Percentiles rank a stretch among this genome's conserved stretches.
phyloP scores from a whole-genome alignment of 73 alveolate species.

The Blepharisma japonicum region DNA sequence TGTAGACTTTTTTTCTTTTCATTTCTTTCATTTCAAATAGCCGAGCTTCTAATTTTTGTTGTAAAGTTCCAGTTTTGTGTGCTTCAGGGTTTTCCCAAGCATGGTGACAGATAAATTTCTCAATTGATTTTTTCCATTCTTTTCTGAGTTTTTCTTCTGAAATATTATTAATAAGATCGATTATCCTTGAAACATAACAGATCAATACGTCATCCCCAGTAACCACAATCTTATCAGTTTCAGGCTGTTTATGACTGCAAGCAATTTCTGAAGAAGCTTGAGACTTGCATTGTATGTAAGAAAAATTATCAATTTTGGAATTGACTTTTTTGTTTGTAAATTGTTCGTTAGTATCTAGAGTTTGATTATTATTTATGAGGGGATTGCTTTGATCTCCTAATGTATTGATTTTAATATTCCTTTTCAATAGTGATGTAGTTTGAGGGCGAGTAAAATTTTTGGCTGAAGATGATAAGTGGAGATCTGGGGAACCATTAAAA shows the following conservation, averaged over 20 bases:
- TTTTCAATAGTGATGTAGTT: too few relatives aligned
- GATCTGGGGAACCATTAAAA: neutral
- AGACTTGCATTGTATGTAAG: too few relatives aligned
- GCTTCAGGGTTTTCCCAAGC: neutral
- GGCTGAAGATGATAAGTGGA: too few relatives aligned
- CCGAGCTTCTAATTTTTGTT: neutral
- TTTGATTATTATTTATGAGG: too few relatives aligned
- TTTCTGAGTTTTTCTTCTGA: neutral
- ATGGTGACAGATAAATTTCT: neutral
- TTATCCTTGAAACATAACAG: slow-evolving; percentile 11
- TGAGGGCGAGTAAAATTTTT: too few relatives aligned
- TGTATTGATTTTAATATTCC: too few relatives aligned
- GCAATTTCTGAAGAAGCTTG: too few relatives aligned
- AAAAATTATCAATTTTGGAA: too few relatives aligned
- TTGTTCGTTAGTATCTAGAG: too few relatives aligned
- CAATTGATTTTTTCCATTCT: slow-evolving; percentile 7
- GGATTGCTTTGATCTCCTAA: too few relatives aligned
- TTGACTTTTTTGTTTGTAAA: too few relatives aligned
- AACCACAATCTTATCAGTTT: neutral
- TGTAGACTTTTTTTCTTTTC: neutral
- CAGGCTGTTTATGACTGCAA: too few relatives aligned
- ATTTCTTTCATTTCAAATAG: slow-evolving; percentile 20
- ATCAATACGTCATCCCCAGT: slow-evolving; percentile 36
- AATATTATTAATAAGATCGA: neutral
- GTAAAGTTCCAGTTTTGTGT: neutral